phyloP scores from a whole-genome alignment of 768 basidiomycete species.

The Hypholoma fasciculare region DNA sequence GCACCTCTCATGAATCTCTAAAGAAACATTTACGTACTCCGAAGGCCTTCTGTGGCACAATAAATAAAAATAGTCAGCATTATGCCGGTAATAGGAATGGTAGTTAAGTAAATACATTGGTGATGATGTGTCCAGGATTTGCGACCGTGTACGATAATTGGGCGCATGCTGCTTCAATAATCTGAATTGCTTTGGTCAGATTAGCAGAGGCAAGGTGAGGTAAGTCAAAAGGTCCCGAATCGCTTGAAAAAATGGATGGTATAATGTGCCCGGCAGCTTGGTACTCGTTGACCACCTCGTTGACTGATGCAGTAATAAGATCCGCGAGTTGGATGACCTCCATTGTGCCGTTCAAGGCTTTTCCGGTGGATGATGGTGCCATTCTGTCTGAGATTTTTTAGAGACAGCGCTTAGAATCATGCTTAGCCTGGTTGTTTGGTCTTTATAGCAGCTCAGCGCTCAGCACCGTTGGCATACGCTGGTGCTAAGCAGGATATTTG shows the following conservation, averaged over 20 bases:
- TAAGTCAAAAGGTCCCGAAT: slow-evolving; percentile 31
- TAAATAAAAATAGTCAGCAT: background rate
- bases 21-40: background rate
- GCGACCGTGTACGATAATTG: slow-evolving; percentile 25
- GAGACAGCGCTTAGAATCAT: no score
- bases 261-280: slow-evolving; percentile 22
- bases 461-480: no score
- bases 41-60: slow-evolving; percentile 2
- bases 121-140: slow-evolving; percentile 24
- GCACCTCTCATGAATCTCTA: no score
- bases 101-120: slow-evolving; percentile 20
- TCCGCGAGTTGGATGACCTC: slow-evolving; percentile 8
- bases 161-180: slow-evolving; percentile 28
- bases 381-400: no score
- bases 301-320: slow-evolving; percentile 9
- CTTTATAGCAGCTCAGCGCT: no score
- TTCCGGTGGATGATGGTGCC: no score
- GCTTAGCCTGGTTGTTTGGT: no score
- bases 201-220: slow-evolving; percentile 12
- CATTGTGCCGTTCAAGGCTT: no score
- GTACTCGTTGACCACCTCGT: slow-evolving; percentile 14
- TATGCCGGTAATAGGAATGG: no score
- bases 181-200: slow-evolving; percentile 22
- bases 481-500: no score
- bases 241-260: slow-evolving; percentile 33